Percentiles rank a stretch among this genome's conserved stretches.
Conservation (phyloP, 2,329 filamentous ascomycete genomes). For the Nemania sp. region DNA sequence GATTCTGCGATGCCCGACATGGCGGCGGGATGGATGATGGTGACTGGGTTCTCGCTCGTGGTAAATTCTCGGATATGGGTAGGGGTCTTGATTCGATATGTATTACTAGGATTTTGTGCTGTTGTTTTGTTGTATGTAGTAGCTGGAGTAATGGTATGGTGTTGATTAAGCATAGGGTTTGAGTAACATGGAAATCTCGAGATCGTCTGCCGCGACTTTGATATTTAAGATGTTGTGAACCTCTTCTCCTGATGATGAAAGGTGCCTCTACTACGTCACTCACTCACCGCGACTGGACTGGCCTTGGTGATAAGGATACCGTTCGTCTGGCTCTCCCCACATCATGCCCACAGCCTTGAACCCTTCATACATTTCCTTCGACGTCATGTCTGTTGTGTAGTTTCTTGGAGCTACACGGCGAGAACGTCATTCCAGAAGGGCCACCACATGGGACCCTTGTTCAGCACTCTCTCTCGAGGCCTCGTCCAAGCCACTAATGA, state of each 20-base stretch:
- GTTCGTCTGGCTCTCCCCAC: constrained; percentile 24
- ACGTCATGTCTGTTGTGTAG: constrained; percentile 47
- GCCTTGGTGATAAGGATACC: constrained; percentile 2
- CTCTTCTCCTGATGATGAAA: constrained; percentile 23
- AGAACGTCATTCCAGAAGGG: constrained; percentile 48
- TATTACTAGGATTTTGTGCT: constrained; percentile 24
- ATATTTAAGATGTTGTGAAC: constrained; percentile 29
- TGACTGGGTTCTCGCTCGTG: constrained; percentile 45
- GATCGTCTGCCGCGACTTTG: constrained; percentile 39
- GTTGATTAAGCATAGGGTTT: constrained; percentile 38
- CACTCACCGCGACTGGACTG: constrained; percentile 4
- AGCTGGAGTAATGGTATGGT: no score
- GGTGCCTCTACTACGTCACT: constrained; percentile 47
- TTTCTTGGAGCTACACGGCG: constrained; percentile 19
- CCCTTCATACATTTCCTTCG: constrained; percentile 41
- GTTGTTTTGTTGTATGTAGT: no score
- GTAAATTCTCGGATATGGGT: constrained; percentile 38
- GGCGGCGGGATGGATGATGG: constrained; percentile 46
- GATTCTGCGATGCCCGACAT: constrained; percentile 49
- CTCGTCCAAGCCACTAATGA: constrained; percentile 44
- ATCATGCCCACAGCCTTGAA: constrained; percentile 29
- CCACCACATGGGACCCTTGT: constrained; percentile 41
- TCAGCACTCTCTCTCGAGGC: constrained; percentile 26
- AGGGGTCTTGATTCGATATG: constrained; percentile 40
- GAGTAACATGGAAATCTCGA: constrained; percentile 2